Evolutionary conservation across 1,284 basidiomycete genomes (phyloP).

Genomic region (Microbotryum scabiosae): DNA sequence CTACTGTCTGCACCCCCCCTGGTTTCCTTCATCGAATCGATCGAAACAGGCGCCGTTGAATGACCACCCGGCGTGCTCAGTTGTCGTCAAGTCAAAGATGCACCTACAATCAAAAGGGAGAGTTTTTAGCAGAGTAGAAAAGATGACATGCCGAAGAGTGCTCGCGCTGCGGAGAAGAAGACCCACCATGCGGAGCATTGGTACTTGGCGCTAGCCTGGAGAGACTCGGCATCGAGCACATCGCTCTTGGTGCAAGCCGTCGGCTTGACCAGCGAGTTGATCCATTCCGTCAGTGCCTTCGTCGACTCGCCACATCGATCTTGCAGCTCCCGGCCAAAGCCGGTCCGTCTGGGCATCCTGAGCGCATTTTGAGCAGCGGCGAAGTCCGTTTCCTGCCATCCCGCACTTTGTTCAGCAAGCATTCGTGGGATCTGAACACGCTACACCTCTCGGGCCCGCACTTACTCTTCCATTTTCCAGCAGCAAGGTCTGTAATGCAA

Average conservation of each 20-base stretch:
- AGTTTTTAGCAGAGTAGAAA: no score
- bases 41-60: slow-evolving; percentile 20
- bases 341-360: slow-evolving; percentile 10
- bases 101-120: slow-evolving; percentile 3
- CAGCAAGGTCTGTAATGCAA: slow-evolving; percentile 16
- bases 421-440: no score
- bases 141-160: not conserved
- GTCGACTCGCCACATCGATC: slow-evolving; percentile 20
- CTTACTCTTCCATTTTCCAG: slow-evolving; percentile 3
- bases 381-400: slow-evolving; percentile 16
- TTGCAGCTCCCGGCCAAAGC: slow-evolving; percentile 15
- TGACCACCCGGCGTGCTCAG: slow-evolving; percentile 15
- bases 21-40: slow-evolving; percentile 4
- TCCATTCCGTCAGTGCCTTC: slow-evolving; percentile 15
- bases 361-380: slow-evolving; percentile 12
- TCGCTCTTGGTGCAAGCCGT: not conserved
- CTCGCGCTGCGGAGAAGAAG: no score
- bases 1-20: slow-evolving; percentile 19
- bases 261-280: slow-evolving; percentile 17
- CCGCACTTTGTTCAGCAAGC: no score
- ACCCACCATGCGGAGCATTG: slow-evolving; percentile 19
- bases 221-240: not conserved
- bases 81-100: slow-evolving; percentile 16
- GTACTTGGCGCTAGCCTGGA: slow-evolving; percentile 14
- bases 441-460: not conserved